phyloP scores from a whole-genome alignment of 2,329 filamentous ascomycete species.

The Aspergillus sp. region DNA sequence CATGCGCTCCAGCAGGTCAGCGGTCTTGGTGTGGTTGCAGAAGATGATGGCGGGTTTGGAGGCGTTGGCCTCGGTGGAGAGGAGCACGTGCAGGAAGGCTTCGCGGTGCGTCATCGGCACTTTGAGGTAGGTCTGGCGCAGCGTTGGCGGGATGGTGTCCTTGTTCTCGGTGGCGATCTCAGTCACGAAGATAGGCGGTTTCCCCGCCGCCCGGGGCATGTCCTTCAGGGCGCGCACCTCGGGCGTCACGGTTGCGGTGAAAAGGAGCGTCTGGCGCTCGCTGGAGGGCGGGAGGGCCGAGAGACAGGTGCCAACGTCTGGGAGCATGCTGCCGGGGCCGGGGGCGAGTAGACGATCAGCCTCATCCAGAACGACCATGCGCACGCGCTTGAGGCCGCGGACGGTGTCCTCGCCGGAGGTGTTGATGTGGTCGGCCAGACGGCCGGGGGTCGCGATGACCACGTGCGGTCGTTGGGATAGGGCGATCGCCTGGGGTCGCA shows the following conservation, averaged over 20 bases:
- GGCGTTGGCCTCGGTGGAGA: slow-evolving; percentile 73
- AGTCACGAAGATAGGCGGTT: slow-evolving; percentile 79
- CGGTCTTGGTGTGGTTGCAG: slow-evolving; percentile 86
- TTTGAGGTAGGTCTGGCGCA: slow-evolving; percentile 82
- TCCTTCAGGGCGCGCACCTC: slow-evolving; percentile 86
- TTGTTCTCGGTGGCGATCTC: slow-evolving; percentile 72
- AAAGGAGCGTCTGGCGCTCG: slow-evolving; percentile 87
- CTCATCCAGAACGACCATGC: slow-evolving; percentile 91
- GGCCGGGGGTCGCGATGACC: slow-evolving; percentile 90
- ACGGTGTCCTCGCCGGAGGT: slow-evolving; percentile 91
- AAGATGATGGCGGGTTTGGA: slow-evolving; percentile 85
- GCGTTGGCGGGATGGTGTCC: slow-evolving; percentile 73
- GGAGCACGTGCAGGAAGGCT: slow-evolving; percentile 87
- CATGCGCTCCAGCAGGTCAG: slow-evolving; percentile 84
- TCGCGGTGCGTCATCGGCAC: slow-evolving; percentile 91
- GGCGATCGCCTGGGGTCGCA: slow-evolving; percentile 84
- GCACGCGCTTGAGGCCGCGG: slow-evolving; percentile 73
- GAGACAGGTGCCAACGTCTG: slow-evolving; percentile 86
- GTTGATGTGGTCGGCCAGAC: slow-evolving; percentile 88
- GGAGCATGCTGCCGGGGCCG: slow-evolving; percentile 82
- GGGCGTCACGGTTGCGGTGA: slow-evolving; percentile 92
- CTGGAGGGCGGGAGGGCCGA: slow-evolving; percentile 73
- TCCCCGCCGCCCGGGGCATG: slow-evolving; percentile 66
- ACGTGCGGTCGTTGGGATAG: slow-evolving; percentile 81
- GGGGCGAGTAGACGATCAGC: slow-evolving; percentile 82